Percentiles rank a stretch among this genome's conserved stretches.
phyloP scores from a whole-genome alignment of 2,329 filamentous ascomycete genomes.

The Alternaria sp. region DNA sequence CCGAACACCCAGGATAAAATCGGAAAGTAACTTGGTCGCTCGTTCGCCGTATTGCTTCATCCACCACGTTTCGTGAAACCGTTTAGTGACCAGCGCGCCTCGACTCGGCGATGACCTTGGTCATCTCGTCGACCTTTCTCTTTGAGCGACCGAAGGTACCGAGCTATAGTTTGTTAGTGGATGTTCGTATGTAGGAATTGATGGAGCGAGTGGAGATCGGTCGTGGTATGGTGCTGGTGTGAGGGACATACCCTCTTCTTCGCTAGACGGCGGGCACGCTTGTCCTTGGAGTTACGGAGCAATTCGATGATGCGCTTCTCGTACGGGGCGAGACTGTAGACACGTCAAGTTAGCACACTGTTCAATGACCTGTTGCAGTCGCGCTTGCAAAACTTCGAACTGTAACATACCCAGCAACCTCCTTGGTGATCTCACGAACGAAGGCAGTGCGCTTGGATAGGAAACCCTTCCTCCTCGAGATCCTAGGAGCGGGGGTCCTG shows the following conservation, averaged over 20 bases:
- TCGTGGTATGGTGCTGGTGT: conserved; percentile 6
- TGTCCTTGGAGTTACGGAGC: conserved; percentile 98
- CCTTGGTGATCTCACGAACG: conserved; percentile 96
- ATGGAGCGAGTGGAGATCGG: conserved; percentile 9
- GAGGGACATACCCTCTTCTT: conserved; percentile 88
- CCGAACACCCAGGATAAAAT: conserved; percentile 49
- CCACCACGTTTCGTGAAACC: conserved; percentile 34
- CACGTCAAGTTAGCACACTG: conserved; percentile 19
- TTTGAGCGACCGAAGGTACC: conserved; percentile 99
- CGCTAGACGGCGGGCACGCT: conserved; percentile 97
- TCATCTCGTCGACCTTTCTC: conserved; percentile 99
- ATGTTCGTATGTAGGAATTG: conserved; percentile 12
- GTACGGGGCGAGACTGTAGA: conserved; percentile 56
- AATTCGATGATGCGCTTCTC: conserved; percentile 99
- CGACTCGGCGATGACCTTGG: conserved; percentile 95
- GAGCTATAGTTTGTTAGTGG: conserved; percentile 67
- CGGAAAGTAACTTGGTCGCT: conserved; percentile 39
- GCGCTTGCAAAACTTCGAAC: conserved; percentile 8
- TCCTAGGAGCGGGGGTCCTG: conserved; percentile 58
- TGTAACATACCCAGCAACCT: conserved; percentile 85
- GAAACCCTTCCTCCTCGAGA: conserved; percentile 85
- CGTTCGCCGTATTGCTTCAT: conserved; percentile 40
- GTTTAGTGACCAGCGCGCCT: conserved; percentile 76
- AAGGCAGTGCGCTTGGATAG: conserved; percentile 97
- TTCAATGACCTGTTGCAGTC: conserved; percentile 5